These are phyloP conservation scores for Coemansia erecta DNA, from an alignment of 192 early-diverging fungal genomes.

Conservation along the genomic window DNA sequence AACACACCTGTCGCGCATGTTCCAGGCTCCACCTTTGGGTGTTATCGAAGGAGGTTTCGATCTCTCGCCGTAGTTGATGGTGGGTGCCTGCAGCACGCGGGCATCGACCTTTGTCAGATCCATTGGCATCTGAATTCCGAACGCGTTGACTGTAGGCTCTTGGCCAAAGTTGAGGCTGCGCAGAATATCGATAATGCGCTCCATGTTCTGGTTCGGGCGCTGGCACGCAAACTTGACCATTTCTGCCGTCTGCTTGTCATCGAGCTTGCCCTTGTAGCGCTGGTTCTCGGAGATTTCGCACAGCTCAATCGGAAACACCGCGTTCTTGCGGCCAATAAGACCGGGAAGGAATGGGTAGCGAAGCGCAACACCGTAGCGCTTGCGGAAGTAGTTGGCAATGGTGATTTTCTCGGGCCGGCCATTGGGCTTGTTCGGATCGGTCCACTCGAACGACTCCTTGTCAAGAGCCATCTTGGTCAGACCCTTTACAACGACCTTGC, in stretches of 20 bases:
- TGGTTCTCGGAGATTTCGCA: slow-evolving; percentile 82
- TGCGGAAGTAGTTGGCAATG: slow-evolving; percentile 76
- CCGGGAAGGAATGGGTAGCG: slow-evolving; percentile 80
- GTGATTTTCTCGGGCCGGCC: slow-evolving; percentile 58
- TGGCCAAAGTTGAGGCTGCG: slow-evolving; percentile 60
- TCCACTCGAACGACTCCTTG: slow-evolving; percentile 68
- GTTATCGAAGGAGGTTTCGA: slow-evolving; percentile 55
- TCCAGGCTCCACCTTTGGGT: slow-evolving; percentile 82
- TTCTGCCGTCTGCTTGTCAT: slow-evolving; percentile 84
- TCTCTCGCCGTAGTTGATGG: slow-evolving; percentile 60
- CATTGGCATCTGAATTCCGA: slow-evolving; percentile 66
- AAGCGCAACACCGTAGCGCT: slow-evolving; percentile 69
- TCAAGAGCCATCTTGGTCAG: slow-evolving; percentile 66
- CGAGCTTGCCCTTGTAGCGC: slow-evolving; percentile 77
- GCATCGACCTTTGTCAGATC: slow-evolving; percentile 71
- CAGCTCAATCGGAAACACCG: slow-evolving; percentile 88
- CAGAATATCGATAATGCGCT: slow-evolving; percentile 76
- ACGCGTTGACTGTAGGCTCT: slow-evolving; percentile 74
- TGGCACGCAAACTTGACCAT: slow-evolving; percentile 95
- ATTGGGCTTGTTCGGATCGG: slow-evolving; percentile 32
- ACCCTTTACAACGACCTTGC: slow-evolving; percentile 70
- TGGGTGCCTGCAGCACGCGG: slow-evolving; percentile 77
- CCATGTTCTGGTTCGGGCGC: slow-evolving; percentile 75
- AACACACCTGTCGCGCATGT: slow-evolving; percentile 79
- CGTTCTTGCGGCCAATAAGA: slow-evolving; percentile 67